Conservation (phyloP, 345 rosid species). For the Salix dunnii region DNA sequence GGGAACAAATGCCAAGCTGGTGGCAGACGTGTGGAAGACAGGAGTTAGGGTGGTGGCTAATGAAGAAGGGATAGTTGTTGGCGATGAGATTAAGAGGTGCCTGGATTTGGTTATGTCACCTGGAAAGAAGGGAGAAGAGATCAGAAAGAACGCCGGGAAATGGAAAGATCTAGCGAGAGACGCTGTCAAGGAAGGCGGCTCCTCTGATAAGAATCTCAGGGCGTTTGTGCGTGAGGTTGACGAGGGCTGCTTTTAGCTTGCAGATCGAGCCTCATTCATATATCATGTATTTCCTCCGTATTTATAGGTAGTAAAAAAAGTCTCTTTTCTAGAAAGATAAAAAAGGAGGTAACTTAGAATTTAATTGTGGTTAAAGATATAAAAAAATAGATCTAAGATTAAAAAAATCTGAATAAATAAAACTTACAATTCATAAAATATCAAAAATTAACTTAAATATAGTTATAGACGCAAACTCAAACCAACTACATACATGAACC, state of each 20-base stretch:
- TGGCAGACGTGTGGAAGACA: slow-evolving; percentile 51
- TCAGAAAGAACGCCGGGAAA: slow-evolving; percentile 37
- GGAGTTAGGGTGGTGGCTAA: slow-evolving; percentile 49
- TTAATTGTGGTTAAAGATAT: no score
- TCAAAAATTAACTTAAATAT: no score
- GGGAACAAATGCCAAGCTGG: slow-evolving; percentile 50
- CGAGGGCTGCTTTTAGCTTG: background rate
- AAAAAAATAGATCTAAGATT: no score
- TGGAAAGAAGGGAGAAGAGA: slow-evolving; percentile 30
- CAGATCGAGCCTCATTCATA: background rate
- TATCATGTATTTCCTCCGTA: no score
- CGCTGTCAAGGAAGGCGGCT: slow-evolving; percentile 46
- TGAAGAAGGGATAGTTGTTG: slow-evolving; percentile 42
- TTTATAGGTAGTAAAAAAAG: no score
- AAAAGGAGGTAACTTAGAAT: no score
- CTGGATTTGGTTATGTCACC: slow-evolving; percentile 52
- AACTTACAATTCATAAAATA: no score
- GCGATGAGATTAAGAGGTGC: slow-evolving; percentile 57
- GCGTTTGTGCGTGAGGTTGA: slow-evolving; percentile 39
- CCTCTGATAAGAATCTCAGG: slow-evolving; percentile 48
- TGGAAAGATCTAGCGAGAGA: slow-evolving; percentile 54
- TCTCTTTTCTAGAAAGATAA: no score
- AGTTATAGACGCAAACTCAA: no score
- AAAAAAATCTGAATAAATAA: no score
- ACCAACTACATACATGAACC: no score